Evolutionary conservation across 2,329 filamentous ascomycete genomes (phyloP).

Genomic region (Phialophora verrucosa): DNA sequence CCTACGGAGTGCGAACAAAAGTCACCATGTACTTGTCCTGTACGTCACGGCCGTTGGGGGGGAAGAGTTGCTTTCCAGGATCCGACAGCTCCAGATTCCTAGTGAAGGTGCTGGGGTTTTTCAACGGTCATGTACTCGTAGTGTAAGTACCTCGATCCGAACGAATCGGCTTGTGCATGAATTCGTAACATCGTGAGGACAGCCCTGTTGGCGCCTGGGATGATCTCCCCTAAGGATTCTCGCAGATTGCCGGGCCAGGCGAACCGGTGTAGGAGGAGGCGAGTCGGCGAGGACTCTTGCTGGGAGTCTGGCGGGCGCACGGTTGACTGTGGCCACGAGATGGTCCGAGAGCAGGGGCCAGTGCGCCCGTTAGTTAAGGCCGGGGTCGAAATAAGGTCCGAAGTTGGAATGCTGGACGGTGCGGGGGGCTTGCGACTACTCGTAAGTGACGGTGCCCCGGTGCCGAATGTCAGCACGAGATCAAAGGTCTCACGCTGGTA

Average conservation of each 20-base stretch:
- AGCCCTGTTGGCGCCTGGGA: neutral
- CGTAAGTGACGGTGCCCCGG: neutral
- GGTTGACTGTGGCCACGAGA: neutral
- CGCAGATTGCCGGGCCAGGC: neutral
- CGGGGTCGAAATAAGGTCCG: neutral
- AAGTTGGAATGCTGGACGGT: neutral
- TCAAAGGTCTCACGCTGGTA: slow-evolving; percentile 19
- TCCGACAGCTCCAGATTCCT: too few species aligned
- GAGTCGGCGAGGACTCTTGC: neutral
- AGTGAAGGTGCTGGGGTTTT: neutral
- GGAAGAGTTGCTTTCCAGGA: too few species aligned
- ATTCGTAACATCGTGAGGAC: neutral
- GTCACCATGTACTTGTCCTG: too few species aligned
- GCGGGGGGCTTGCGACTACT: neutral
- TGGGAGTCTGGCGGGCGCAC: neutral
- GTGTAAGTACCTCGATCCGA: neutral
- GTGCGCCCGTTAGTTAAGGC: slow-evolving; percentile 1
- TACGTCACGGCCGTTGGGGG: too few species aligned
- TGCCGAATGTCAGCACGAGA: slow-evolving; percentile 6
- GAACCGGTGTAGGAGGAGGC: neutral
- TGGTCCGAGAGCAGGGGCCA: neutral
- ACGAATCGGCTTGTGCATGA: slow-evolving; percentile 6
- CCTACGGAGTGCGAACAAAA: too few species aligned
- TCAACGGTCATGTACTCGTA: neutral
- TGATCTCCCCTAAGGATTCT: neutral